Conservation (phyloP, 148 eudicot species). For the Chenopodium suecicum region DNA sequence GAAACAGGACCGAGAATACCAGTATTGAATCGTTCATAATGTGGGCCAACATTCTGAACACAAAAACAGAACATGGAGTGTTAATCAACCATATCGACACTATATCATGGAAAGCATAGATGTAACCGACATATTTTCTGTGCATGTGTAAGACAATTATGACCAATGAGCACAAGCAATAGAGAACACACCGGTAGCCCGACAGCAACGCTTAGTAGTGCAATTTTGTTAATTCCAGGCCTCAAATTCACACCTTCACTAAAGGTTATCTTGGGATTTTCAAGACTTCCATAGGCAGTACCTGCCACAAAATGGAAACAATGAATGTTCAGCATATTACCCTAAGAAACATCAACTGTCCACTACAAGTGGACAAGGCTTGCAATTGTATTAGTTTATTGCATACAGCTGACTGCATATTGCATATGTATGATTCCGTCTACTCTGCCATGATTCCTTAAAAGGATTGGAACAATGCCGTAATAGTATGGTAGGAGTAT, state of each 20-base stretch:
- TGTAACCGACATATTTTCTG: neutral
- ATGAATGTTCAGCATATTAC: neutral
- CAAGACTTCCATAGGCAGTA: conserved; percentile 79
- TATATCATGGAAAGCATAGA: conserved; percentile 5
- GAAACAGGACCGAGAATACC: conserved; percentile 85
- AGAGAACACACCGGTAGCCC: conserved; percentile 82
- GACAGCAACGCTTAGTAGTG: conserved; percentile 91
- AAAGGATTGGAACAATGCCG: neutral
- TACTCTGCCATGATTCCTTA: too few relatives aligned
- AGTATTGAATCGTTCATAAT: conserved; percentile 74
- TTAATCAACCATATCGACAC: neutral
- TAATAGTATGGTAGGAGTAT: too few relatives aligned
- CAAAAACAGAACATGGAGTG: conserved; percentile 17
- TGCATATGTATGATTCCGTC: too few relatives aligned
- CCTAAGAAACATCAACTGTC: neutral
- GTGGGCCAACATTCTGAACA: conserved; percentile 69
- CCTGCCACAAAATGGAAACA: conserved; percentile 42
- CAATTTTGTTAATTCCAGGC: conserved; percentile 80
- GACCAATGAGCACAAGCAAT: neutral
- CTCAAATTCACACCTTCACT: conserved; percentile 69
- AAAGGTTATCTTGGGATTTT: conserved; percentile 67
- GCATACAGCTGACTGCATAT: neutral
- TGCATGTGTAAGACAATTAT: neutral
- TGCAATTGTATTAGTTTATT: neutral
- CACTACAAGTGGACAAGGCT: neutral